Base-by-base conservation (phyloP, 1,284 basidiomycete species). In the Ceratobasidium sp. region DNA sequence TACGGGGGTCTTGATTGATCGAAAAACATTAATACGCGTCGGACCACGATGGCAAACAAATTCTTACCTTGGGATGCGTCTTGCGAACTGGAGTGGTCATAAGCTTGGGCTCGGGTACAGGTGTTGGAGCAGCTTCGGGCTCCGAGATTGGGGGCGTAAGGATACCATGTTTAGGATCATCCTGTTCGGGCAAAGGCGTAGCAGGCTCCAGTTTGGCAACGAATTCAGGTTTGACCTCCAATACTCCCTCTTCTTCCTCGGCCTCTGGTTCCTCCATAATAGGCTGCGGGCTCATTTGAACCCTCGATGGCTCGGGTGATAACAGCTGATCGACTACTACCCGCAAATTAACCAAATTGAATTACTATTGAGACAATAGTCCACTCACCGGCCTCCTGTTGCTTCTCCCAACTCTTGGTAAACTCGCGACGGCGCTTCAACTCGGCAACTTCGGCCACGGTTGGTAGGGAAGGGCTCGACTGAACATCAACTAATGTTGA, bases 221-320 rank as follows among this genome's bases (percentile, higher is more conserved):
- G 18, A 30, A 18, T 38, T 61, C 18, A 14, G 58, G 38, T 21
- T 46, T 46, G 58, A 23, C 7, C 21, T 11, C 58, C n/a, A n/a
- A n/a, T n/a, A n/a, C n/a, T n/a, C n/a, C n/a, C 35, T 41, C 58
- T 23, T 28, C 47, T 32, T 67, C 63, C 21, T 67, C 63, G 32
- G 50, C 49, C n/a, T 67, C 63, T 11, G 63, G 63, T 32, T 67
- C 63, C 63, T 67, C 63, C 13, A 67, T 67, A 47, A 67, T 67
- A 3, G 63, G 63, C 28, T 67, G 63, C 16, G 63, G 63, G 43
- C 63, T 67, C 18, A 38, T 14, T 16, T 38, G 49, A 28, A 67
- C 28, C 50, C 63, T 23, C 14, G 49, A 28, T 18, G 63, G 49
- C 50, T 67, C 63, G 28, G 63, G 63, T 13, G 63, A 52, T n/a